Evolutionary conservation across 2,329 filamentous ascomycete genomes (phyloP), one percentile per base, ranked within the genome.

Genomic region (Rasamsonia emersonii): DNA sequence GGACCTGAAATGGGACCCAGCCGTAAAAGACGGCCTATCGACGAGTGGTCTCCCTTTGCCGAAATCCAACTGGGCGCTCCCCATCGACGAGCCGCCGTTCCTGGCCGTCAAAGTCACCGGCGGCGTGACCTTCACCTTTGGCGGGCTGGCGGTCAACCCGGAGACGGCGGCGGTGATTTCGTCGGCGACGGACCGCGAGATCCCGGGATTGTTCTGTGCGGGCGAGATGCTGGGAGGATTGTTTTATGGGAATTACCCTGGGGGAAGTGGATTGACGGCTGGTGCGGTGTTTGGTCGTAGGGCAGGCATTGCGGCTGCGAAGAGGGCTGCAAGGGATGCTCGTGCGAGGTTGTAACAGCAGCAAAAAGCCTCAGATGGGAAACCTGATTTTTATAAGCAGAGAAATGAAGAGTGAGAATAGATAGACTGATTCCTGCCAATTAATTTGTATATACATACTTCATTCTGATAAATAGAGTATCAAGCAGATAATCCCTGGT

Each of bases 121-220:
- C 27, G 78, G 79, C 1, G 68, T 82, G 10, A 81, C 77, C 0
- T 82, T 82, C 42, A 82, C 77, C 0, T 82, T 82, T 55, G 78
- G 77, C 1, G 77, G 78, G 0, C 53, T 82, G 5, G 63, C 65
- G 4, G 67, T 77, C 2, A 64, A 74, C 29, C 64, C 73, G 0
- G 50, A 70, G 15, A 77, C 71, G 0, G 64, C 68, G 3, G 61
- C 60, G 3, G 68, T 80, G 1, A 49, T 79, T 9, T 64, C 60
- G 2, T 56, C 64, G 3, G 49, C 54, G 1, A 68, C 64, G 0
- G 59, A 58, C 1, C 44, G 46, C 4, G 54, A 60, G n/a, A 63
- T 81, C 4, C 63, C 64, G 0, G 73, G 75, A 0, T 45, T 81
- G 2, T 79, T 68, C 39, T 77, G 73, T 41, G 68, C 62, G 3